Evolutionary conservation across 2,329 filamentous ascomycete species (phyloP).

Genomic region (Elsinoe batatas): DNA sequence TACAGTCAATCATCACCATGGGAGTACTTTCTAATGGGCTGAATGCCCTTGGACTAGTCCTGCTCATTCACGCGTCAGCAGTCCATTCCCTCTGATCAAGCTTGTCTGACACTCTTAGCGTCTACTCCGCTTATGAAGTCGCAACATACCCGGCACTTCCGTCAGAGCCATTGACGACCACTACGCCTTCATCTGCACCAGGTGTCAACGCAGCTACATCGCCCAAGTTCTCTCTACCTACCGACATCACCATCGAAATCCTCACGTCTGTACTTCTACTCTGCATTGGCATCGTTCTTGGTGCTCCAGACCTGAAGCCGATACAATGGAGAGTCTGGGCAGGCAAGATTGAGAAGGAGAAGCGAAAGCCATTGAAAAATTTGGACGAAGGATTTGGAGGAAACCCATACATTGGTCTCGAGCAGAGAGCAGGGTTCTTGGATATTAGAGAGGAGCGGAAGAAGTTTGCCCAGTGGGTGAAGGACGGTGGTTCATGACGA

Average conservation of each 20-base stretch:
- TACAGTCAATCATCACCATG: slow-evolving; percentile 41
- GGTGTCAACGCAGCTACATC: slow-evolving; percentile 25
- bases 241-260: slow-evolving; percentile 83
- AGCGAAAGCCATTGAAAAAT: slow-evolving; percentile 43
- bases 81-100: slow-evolving; percentile 27
- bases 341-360: slow-evolving; percentile 64
- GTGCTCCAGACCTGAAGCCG: slow-evolving; percentile 68
- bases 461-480: slow-evolving; percentile 69
- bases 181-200: slow-evolving; percentile 5
- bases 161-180: slow-evolving; percentile 25
- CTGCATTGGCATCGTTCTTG: slow-evolving; percentile 71
- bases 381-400: slow-evolving; percentile 63
- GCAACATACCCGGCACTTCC: slow-evolving; percentile 51
- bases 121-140: slow-evolving; percentile 94
- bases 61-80: slow-evolving; percentile 74
- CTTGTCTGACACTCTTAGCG: slow-evolving; percentile 47
- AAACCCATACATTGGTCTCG: slow-evolving; percentile 71
- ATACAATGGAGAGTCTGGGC: slow-evolving; percentile 78
- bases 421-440: slow-evolving; percentile 74
- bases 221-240: slow-evolving; percentile 47
- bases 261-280: slow-evolving; percentile 69
- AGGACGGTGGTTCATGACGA: slow-evolving; percentile 25
- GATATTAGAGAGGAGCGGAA: slow-evolving; percentile 69
- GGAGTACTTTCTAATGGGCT: slow-evolving; percentile 60
- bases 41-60: slow-evolving; percentile 63